Base-by-base conservation (phyloP, 75 land plant genomes). In the Sequoia sempervirens region DNA sequence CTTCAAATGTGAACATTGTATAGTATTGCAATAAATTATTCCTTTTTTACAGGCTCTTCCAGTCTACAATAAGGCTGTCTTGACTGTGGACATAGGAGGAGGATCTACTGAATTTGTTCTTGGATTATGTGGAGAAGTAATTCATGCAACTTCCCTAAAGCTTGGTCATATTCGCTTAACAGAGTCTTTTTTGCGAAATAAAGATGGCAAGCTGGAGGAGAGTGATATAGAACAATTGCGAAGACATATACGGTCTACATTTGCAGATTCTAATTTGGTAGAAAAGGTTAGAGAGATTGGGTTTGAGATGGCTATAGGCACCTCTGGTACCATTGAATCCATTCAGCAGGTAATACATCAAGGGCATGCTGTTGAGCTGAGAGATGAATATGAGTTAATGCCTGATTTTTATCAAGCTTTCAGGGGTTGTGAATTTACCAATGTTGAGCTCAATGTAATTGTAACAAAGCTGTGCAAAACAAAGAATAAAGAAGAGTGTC, bases 81-180 rank as follows among this genome's bases (percentile, higher is more conserved):
- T 93, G 81, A 74, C 83, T 36, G 85, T 91, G 38, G 95, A 93
- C 40, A 91, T 93, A 32, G 93, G 95, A 20, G 93, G 95, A 10
- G 95, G 92, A 20, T 93, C 95, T 10, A 93, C 93, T 14, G 93
- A 93, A 80, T 89, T 93, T 81, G 86, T 88, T 13, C 41, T 93
- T 26, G 94, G 91, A 32, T 76, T 81, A 26, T 14, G 75, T n/a
- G 95, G 95, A 54, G 81, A 87, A 66, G 85, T 90, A 11, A 58
- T 85, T 46, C 87, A 85, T 78, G 91, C 82, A 8, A 81, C 54
- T 5, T 91, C 95, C 14, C 82, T 93, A 68, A 89, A 84, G 75
- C 86, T 93, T 37, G 95, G 95, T 32, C 95, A 93, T 82, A 86
- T 93, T 46, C 82, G 61, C 30, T 83, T 93, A 43, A 90, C 90